Base-by-base conservation (phyloP, 176 grass and related monocot species). In the Metroxylon sagu region DNA sequence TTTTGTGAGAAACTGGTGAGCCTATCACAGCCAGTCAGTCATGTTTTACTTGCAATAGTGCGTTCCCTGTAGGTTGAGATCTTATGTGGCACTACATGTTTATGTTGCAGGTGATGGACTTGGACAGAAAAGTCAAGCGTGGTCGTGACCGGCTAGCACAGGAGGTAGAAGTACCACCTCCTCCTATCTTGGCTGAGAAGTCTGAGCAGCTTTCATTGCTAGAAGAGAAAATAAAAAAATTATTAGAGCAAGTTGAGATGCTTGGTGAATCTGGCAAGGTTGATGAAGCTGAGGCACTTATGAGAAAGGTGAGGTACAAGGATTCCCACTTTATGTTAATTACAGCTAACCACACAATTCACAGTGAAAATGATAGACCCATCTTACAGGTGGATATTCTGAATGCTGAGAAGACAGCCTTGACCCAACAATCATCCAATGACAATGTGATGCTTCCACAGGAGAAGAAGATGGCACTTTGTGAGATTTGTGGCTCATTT, bases 401-500 rank as follows among this genome's bases (percentile, higher is more conserved):
- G 66, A 95, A 89, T 39, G 72, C 79, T 56, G 85, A 95, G 65
- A 95, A 95, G 70, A 80, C 85, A 25, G 76, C 79, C 39, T 75
- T 95, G 76, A 60, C 80, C 59, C 73, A 85, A 67, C 85, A 82
- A 80, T 61, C 65, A 55, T 19, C 76, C 26, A 77, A 85, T 68
- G 86, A 71, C 57, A 89, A 95, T 69, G 68, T 61, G 50, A 82
- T 88, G 49, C 82, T 95, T 85, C 62, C 76, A 50, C 79, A 83
- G 62, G 89, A 95, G 62, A 95, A 95, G 69, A 95, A 95, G 74
- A 96, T 95, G 89, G 85, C 83, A 70, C 81, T 95, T 25, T 95
- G 89, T 57, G 89, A 95, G 65, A 85, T 77, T 50, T 96, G 91
- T 53, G 91, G 91, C 15, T 96, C 91, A 27, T 96, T 96, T 73